A percentile compares a stretch with the other conserved stretches of the same genome.
Evolutionary conservation across 495 filamentous ascomycete genomes (phyloP).

Genomic region (Staphylotrichum tortipilum): DNA sequence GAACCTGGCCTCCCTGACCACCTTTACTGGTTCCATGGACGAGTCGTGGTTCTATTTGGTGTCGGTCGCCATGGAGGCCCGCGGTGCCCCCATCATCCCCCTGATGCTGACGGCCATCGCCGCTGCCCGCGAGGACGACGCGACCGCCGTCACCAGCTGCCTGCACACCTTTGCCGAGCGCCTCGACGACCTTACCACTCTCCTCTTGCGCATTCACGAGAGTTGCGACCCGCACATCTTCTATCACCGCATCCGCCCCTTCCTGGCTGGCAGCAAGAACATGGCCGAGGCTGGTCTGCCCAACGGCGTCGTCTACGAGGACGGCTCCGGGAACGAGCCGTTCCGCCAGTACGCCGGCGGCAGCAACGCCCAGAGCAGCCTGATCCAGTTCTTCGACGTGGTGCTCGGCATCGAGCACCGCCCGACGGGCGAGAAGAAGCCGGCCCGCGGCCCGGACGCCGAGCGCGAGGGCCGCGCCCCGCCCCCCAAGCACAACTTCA

Average conservation of each 20-base stretch:
- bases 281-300: conserved; percentile 91
- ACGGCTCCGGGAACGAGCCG: conserved; percentile 57
- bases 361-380: conserved; percentile 90
- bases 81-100: conserved; percentile 79
- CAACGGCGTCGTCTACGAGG: conserved; percentile 78
- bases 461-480: conserved; percentile 45
- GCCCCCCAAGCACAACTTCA: conserved; percentile 73
- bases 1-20: conserved; percentile 75
- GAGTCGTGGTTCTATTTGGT: conserved; percentile 98
- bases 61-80: conserved; percentile 90
- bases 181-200: conserved; percentile 66
- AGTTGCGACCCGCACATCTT: conserved; percentile 89
- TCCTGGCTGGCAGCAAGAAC: conserved; percentile 91
- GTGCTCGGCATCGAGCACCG: conserved; percentile 85
- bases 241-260: conserved; percentile 87
- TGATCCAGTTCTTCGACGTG: conserved; percentile 96
- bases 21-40: conserved; percentile 91
- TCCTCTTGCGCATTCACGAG: conserved; percentile 83
- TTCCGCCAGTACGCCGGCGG: conserved; percentile 86
- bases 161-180: conserved; percentile 73
- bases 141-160: conserved; percentile 59
- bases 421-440: conserved; percentile 67
- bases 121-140: conserved; percentile 67
- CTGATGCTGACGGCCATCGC: conserved; percentile 80
- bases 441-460: conserved; percentile 33